Conservation (phyloP, 139 green algal genomes). For the Astrephomene gubernaculifera region DNA sequence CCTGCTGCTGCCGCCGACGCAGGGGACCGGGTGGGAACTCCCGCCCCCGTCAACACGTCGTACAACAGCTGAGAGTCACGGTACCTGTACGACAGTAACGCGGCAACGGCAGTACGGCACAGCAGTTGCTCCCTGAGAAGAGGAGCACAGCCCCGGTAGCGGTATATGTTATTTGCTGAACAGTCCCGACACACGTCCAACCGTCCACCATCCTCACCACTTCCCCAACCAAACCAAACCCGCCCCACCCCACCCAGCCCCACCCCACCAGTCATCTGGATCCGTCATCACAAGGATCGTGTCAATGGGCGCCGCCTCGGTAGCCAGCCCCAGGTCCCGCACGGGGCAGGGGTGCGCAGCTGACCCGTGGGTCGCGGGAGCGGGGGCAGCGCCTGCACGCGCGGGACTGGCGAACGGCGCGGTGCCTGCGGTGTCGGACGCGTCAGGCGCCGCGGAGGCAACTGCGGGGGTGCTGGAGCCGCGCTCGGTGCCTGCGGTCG, state of each 20-base stretch:
- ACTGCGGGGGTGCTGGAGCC: no score
- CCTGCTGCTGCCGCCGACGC: neutral
- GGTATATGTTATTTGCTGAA: neutral
- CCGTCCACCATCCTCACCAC: neutral
- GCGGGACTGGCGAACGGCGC: no score
- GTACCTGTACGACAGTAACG: no score
- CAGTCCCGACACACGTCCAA: neutral
- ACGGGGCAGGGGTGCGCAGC: no score
- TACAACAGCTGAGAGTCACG: constrained; percentile 78
- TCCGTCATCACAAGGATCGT: constrained; percentile 82
- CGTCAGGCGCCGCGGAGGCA: no score
- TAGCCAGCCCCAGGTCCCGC: constrained; percentile 50
- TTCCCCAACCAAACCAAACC: neutral
- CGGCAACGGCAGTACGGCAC: no score
- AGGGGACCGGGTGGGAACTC: constrained; percentile 46
- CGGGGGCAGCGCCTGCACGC: no score
- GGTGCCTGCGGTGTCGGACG: no score
- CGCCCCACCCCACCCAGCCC: neutral
- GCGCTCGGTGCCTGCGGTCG: no score
- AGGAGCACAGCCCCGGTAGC: neutral
- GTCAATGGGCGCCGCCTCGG: constrained; percentile 63
- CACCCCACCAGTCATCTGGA: constrained; percentile 73
- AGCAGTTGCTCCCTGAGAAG: neutral
- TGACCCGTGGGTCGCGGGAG: no score
- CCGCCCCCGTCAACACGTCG: constrained; percentile 66